Conservation (phyloP, 2,329 filamentous ascomycete genomes). For the Thelonectria olida region DNA sequence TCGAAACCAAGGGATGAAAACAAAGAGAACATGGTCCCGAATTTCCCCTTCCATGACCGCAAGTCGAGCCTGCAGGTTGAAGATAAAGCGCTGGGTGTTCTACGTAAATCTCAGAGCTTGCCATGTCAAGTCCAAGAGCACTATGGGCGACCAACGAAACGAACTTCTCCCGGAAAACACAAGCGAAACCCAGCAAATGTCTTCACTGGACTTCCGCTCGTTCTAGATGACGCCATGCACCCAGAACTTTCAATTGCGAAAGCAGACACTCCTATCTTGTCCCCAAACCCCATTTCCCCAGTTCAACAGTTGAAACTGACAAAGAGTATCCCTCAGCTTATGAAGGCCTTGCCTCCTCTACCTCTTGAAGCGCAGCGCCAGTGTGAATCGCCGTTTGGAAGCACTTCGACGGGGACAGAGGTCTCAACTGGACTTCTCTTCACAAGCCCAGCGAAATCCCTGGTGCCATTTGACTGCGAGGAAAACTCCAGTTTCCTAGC, state of each 20-base stretch:
- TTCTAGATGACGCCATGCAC: neutral
- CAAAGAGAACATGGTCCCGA: constrained; percentile 14
- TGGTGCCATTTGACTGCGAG: constrained; percentile 4
- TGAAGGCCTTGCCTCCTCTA: constrained; percentile 61
- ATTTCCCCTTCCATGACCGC: neutral
- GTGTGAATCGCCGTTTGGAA: constrained; percentile 2
- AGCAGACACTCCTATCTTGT: constrained; percentile 47
- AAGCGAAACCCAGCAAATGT: constrained; percentile 39
- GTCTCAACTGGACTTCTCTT: constrained; percentile 20
- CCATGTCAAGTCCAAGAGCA: neutral
- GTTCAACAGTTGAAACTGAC: constrained; percentile 55
- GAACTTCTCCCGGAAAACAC: constrained; percentile 30
- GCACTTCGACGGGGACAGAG: constrained; percentile 11
- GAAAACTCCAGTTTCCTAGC: neutral
- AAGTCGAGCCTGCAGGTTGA: neutral
- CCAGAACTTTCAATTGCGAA: constrained; percentile 6
- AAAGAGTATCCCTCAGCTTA: constrained; percentile 60
- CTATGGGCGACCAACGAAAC: neutral
- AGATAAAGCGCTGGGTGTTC: neutral
- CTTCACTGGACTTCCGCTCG: constrained; percentile 28
- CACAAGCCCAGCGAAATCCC: constrained; percentile 22
- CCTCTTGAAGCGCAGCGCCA: constrained; percentile 42
- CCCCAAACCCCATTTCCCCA: constrained; percentile 60
- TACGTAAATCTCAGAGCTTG: neutral
- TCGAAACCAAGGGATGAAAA: constrained; percentile 17